Conservation (phyloP, 176 grass and related monocot species). For the Lolium multiflorum region DNA sequence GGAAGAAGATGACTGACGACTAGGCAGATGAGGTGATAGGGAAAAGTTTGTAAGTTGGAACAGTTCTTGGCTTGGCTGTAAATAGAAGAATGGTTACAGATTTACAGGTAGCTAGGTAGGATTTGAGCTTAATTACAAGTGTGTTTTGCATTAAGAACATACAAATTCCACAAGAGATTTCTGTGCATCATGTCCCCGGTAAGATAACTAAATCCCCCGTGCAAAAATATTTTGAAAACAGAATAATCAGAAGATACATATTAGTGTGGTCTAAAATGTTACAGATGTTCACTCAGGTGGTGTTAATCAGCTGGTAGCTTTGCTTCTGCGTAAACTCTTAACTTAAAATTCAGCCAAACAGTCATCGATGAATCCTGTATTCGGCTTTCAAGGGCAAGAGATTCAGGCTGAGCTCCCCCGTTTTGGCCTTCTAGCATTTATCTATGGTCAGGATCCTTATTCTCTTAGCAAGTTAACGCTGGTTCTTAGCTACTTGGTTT, state of each 20-base stretch:
- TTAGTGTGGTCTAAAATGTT: neutral
- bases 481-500: too few relatives aligned
- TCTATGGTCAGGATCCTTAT: too few relatives aligned
- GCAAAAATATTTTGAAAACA: neutral
- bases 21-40: neutral
- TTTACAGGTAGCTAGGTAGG: too few relatives aligned
- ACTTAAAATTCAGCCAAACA: too few relatives aligned
- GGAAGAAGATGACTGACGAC: constrained; percentile 36
- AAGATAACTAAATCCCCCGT: too few relatives aligned
- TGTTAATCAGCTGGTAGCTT: too few relatives aligned
- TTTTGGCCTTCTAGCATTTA: too few relatives aligned
- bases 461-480: too few relatives aligned
- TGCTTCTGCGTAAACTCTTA: too few relatives aligned
- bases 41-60: constrained; percentile 10
- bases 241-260: neutral
- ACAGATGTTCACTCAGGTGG: neutral
- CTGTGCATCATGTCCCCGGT: neutral
- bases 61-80: constrained; percentile 16
- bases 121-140: constrained; percentile 1
- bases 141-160: neutral
- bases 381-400: too few relatives aligned
- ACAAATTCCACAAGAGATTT: neutral
- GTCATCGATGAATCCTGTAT: neutral
- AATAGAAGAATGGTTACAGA: constrained; percentile 13
- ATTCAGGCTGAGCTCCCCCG: too few relatives aligned